These are phyloP conservation scores for Withania somnifera DNA, from an alignment of 305 asterid genomes.

Conservation along the genomic window DNA sequence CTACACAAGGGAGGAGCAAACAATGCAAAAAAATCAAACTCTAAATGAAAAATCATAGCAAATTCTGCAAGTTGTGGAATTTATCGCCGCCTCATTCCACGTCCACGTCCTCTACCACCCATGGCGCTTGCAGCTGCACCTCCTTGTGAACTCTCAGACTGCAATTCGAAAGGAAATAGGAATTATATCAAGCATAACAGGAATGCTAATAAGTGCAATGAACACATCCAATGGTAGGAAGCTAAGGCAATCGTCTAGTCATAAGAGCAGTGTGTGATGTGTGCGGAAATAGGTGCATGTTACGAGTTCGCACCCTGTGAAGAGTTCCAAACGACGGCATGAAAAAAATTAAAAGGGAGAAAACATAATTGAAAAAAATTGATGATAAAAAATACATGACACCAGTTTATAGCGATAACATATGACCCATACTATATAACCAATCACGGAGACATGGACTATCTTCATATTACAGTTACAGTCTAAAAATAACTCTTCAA, in stretches of 20 bases:
- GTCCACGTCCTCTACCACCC: slow-evolving; percentile 90
- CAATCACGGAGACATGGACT: neutral
- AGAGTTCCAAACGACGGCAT: neutral
- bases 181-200: neutral
- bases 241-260: neutral
- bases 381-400: neutral
- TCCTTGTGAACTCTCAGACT: slow-evolving; percentile 99
- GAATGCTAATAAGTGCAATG: neutral
- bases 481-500: neutral
- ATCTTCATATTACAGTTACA: neutral
- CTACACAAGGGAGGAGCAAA: neutral
- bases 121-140: slow-evolving; percentile 77
- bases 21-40: neutral
- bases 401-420: neutral
- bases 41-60: neutral
- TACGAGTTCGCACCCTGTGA: neutral
- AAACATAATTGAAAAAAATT: neutral
- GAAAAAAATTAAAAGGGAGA: neutral
- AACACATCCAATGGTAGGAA: neutral
- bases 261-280: neutral
- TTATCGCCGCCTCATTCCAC: slow-evolving; percentile 87
- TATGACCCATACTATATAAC: neutral
- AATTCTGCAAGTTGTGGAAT: neutral
- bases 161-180: neutral
- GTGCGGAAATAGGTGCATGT: neutral